Percentiles rank a stretch among this genome's conserved stretches.
phyloP scores from a whole-genome alignment of 345 rosid species.

The Eutrema japonicum region DNA sequence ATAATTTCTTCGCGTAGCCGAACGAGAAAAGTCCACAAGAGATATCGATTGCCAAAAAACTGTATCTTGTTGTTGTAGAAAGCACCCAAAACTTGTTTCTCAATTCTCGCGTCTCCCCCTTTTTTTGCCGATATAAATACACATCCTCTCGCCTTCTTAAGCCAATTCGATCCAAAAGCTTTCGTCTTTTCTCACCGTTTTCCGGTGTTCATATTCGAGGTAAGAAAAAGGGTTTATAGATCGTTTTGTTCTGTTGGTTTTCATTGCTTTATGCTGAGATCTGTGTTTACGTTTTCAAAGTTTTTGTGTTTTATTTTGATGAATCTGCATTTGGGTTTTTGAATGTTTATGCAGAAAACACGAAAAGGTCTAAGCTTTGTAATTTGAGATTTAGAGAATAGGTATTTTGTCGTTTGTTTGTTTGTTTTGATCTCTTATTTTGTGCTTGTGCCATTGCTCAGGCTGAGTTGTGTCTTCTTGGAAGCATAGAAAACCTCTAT shows the following conservation, averaged over 20 bases:
- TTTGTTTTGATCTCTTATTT: conserved; percentile 43
- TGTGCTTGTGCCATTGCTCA: conserved; percentile 56
- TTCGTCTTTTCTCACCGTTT: conserved; percentile 24
- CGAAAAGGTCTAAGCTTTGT: conserved; percentile 14
- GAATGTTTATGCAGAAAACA: conserved; percentile 9
- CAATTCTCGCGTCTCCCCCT: conserved; percentile 21
- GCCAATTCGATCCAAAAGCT: conserved; percentile 38
- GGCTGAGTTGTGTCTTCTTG: conserved; percentile 59
- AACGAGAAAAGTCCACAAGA: conserved; percentile 37
- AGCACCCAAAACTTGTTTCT: conserved; percentile 25
- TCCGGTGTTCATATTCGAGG: conserved; percentile 38
- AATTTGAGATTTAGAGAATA: conserved; percentile 22
- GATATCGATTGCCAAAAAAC: conserved; percentile 22
- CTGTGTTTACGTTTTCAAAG: conserved; percentile 36
- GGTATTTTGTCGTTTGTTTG: neutral
- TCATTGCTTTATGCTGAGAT: conserved; percentile 31
- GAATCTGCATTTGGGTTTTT: conserved; percentile 38
- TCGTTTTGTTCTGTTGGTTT: conserved; percentile 17
- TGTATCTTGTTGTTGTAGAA: conserved; percentile 38
- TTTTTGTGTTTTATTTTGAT: conserved; percentile 19
- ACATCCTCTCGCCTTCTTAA: conserved; percentile 14
- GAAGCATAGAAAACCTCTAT: conserved; percentile 68
- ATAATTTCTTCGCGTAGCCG: conserved; percentile 28
- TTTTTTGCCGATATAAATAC: conserved; percentile 19
- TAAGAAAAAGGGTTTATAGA: conserved; percentile 8